These are phyloP conservation scores for Boletellus ananas DNA, from an alignment of 768 basidiomycete species.

Conservation along the genomic window DNA sequence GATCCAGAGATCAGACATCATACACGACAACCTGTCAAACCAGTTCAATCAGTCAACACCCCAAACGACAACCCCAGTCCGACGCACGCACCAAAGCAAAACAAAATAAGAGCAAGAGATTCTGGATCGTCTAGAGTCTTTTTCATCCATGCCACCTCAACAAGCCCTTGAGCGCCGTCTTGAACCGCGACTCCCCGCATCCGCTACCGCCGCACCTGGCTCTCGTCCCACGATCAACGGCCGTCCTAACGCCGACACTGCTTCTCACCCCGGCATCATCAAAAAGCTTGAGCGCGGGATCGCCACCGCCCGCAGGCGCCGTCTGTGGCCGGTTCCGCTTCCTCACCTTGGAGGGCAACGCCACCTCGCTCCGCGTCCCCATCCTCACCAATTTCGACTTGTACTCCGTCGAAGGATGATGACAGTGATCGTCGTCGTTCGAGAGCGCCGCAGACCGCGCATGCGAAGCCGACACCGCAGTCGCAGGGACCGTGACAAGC, in stretches of 20 bases:
- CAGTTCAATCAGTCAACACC: not conserved
- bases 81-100: conserved; percentile 1
- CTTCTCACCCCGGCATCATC: conserved; percentile 4
- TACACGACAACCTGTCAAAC: not conserved
- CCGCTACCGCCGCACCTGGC: not conserved
- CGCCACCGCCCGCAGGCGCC: conserved; percentile 16
- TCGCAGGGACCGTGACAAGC: conserved; percentile 21
- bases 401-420: not conserved
- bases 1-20: too few species aligned
- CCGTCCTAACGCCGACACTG: not conserved
- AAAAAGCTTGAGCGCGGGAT: conserved; percentile 11
- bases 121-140: not conserved
- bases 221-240: not conserved
- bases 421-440: too few species aligned
- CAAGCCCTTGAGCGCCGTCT: conserved; percentile 14
- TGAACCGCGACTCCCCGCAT: conserved; percentile 12
- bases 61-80: not conserved
- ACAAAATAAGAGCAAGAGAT: too few species aligned
- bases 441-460: not conserved
- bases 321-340: conserved; percentile 24
- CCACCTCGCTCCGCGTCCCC: not conserved
- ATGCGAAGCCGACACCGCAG: not conserved
- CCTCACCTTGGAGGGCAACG: conserved; percentile 3
- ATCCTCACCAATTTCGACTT: not conserved
- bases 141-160: conserved; percentile 11